These are phyloP conservation scores for Xanthoparmelia taractica DNA, from an alignment of 495 filamentous ascomycete genomes.

Conservation along the genomic window DNA sequence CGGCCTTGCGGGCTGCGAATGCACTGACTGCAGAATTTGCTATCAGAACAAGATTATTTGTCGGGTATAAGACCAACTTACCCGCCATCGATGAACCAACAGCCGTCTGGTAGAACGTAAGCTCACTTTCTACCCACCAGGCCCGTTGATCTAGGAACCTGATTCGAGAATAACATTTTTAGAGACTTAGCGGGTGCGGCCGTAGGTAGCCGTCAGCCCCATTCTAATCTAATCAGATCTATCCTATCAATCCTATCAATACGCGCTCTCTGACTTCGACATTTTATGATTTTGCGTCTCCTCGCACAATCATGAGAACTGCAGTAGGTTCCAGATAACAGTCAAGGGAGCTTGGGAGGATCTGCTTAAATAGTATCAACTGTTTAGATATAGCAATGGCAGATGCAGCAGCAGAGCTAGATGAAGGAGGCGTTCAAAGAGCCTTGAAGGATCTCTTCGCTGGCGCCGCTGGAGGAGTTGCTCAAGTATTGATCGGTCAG, in stretches of 20 bases:
- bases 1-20: constrained; percentile 18
- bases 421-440: constrained; percentile 35
- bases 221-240: not conserved
- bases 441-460: constrained; percentile 90
- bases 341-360: not conserved
- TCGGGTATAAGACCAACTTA: not conserved
- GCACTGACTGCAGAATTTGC: constrained; percentile 13
- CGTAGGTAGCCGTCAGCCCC: not conserved
- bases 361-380: not conserved
- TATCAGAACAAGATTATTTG: not conserved
- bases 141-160: not conserved
- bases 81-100: not conserved
- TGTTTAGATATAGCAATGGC: constrained; percentile 3
- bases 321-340: not conserved
- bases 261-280: not conserved
- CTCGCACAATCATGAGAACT: not conserved
- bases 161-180: not conserved
- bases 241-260: not conserved
- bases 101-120: not conserved
- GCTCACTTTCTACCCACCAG: not conserved
- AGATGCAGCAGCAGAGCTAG: constrained; percentile 23
- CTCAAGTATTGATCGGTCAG: constrained; percentile 90
- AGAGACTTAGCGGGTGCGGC: not conserved
- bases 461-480: constrained; percentile 84
- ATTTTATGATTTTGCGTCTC: too few relatives aligned